phyloP scores from a whole-genome alignment of 768 basidiomycete genomes.

The Peribolospora kevripleyi region DNA sequence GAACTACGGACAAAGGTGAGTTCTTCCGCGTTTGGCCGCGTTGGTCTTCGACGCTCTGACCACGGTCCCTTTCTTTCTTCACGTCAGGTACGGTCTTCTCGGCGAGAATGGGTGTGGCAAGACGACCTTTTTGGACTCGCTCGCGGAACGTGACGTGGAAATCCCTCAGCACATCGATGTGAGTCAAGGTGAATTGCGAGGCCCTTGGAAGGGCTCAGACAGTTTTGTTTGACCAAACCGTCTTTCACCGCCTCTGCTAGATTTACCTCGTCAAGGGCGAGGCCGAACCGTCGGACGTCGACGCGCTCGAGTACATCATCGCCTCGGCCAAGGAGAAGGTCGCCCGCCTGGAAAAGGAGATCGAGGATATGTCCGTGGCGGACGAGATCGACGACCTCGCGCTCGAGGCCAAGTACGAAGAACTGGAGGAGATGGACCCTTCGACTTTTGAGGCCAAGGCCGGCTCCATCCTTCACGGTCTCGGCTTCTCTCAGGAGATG shows the following conservation, averaged over 20 bases:
- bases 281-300: slow-evolving; percentile 80
- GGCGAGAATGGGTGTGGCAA: slow-evolving; percentile 99
- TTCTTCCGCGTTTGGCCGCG: background rate
- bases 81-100: slow-evolving; percentile 52
- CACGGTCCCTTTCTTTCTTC: background rate
- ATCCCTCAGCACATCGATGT: slow-evolving; percentile 82
- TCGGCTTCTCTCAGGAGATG: slow-evolving; percentile 73
- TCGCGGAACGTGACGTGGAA: slow-evolving; percentile 81
- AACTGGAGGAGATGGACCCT: slow-evolving; percentile 91
- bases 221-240: background rate
- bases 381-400: slow-evolving; percentile 71
- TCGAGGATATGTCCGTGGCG: slow-evolving; percentile 76
- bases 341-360: slow-evolving; percentile 68
- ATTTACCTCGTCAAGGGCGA: slow-evolving; percentile 93
- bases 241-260: slow-evolving; percentile 11
- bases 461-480: slow-evolving; percentile 84
- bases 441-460: slow-evolving; percentile 88
- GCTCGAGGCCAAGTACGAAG: slow-evolving; percentile 74
- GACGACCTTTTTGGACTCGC: slow-evolving; percentile 89
- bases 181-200: slow-evolving; percentile 6
- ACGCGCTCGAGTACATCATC: slow-evolving; percentile 93
- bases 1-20: slow-evolving; percentile 55
- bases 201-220: background rate
- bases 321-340: slow-evolving; percentile 80
- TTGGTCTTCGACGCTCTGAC: background rate